phyloP scores from a whole-genome alignment of 257 asterid species.

The Solanum sejunctum region DNA sequence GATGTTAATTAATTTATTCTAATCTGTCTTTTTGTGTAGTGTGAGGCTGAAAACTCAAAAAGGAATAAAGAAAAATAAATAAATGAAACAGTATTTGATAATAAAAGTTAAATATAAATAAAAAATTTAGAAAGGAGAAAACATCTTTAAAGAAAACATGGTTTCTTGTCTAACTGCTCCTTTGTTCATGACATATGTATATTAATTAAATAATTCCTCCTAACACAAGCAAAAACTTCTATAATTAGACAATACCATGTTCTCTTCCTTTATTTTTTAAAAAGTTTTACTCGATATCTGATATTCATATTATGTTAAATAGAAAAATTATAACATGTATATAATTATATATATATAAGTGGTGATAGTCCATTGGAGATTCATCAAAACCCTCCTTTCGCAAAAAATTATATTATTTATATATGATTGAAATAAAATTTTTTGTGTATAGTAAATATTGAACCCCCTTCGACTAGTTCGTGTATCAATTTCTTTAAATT shows the following conservation, averaged over 20 bases:
- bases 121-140: conserved; percentile 18
- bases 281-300: background rate
- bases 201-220: background rate
- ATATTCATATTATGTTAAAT: background rate
- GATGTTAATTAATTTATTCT: conserved; percentile 12
- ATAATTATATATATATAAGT: no score
- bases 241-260: conserved; percentile 24
- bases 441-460: no score
- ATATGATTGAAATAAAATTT: no score
- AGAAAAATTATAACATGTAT: no score
- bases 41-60: background rate
- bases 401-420: no score
- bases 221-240: conserved; percentile 3
- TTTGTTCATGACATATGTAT: background rate
- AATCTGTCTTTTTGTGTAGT: conserved; percentile 8
- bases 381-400: no score
- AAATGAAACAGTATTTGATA: conserved; percentile 12
- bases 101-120: conserved; percentile 24
- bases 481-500: no score
- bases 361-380: no score
- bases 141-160: conserved; percentile 35
- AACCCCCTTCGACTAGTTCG: no score
- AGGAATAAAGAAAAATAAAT: background rate
- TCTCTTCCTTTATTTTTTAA: conserved; percentile 2
- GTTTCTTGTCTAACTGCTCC: conserved; percentile 17